phyloP scores from a whole-genome alignment of 495 filamentous ascomycete species.

The Neurospora sp. region DNA sequence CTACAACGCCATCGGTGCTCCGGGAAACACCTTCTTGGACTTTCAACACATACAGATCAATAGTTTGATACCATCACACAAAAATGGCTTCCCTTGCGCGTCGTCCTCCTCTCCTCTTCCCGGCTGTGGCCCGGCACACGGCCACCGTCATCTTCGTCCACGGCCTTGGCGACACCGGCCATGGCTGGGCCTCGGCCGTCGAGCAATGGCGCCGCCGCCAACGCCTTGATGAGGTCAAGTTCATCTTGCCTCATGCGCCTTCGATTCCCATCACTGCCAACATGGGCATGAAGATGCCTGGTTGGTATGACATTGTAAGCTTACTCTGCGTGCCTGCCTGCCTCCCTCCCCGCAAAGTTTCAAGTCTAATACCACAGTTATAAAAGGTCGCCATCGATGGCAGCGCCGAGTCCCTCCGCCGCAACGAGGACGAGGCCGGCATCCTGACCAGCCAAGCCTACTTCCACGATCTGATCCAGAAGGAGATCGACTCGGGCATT shows the following conservation, averaged over 20 bases:
- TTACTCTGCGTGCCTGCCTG: slow-evolving; percentile 6
- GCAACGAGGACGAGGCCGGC: slow-evolving; percentile 65
- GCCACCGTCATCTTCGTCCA: slow-evolving; percentile 92
- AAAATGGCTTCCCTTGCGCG: slow-evolving; percentile 23
- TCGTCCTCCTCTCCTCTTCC: slow-evolving; percentile 53
- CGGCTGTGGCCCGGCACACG: slow-evolving; percentile 82
- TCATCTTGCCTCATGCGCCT: slow-evolving; percentile 92
- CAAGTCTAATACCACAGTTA: background rate
- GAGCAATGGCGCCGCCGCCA: slow-evolving; percentile 81
- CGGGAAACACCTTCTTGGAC: background rate
- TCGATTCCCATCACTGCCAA: slow-evolving; percentile 81
- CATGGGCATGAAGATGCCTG: slow-evolving; percentile 73
- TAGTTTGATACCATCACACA: background rate
- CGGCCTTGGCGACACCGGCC: slow-evolving; percentile 62
- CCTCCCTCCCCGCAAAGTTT: background rate
- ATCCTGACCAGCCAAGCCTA: slow-evolving; percentile 62
- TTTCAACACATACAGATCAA: background rate
- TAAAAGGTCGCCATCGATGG: slow-evolving; percentile 22
- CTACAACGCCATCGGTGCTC: background rate
- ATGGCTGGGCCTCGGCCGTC: slow-evolving; percentile 68
- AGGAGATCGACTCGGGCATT: slow-evolving; percentile 76
- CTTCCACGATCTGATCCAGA: slow-evolving; percentile 71
- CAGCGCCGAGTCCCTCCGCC: slow-evolving; percentile 35
- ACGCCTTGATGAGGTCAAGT: slow-evolving; percentile 81
- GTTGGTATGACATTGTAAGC: slow-evolving; percentile 86